A percentile compares a stretch with the other conserved stretches of the same genome.
These are phyloP conservation scores for Neurospora crassa DNA, from an alignment of 2,329 filamentous ascomycete species.

Conservation along the genomic window DNA sequence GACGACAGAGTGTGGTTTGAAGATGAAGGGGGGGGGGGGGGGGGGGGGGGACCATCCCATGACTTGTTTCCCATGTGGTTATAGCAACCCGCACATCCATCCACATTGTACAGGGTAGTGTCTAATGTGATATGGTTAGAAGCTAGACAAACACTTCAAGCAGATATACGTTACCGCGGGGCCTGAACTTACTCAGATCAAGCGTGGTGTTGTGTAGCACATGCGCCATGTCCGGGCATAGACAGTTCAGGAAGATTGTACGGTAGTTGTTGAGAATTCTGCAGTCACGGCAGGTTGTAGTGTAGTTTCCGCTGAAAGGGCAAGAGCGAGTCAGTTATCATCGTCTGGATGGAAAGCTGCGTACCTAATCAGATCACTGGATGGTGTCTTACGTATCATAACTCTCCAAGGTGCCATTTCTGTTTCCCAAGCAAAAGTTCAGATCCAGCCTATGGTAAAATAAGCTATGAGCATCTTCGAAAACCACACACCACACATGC, in stretches of 20 bases:
- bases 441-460: conserved; percentile 26
- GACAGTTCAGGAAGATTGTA: conserved; percentile 17
- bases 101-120: conserved; percentile 25
- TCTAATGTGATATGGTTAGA: conserved; percentile 18
- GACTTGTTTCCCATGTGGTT: conserved; percentile 27
- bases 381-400: conserved; percentile 10
- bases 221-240: conserved; percentile 11
- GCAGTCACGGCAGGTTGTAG: conserved; percentile 17
- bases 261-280: conserved; percentile 3
- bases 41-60: conserved; percentile 5
- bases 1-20: background rate
- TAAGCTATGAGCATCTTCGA: background rate
- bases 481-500: background rate
- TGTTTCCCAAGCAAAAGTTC: conserved; percentile 22
- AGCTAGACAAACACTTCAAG: background rate
- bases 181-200: conserved; percentile 18
- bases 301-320: conserved; percentile 16
- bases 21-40: background rate
- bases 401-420: conserved; percentile 15
- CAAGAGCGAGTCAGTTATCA: background rate
- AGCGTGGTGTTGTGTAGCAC: conserved; percentile 6
- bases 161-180: background rate
- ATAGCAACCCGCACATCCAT: conserved; percentile 31
- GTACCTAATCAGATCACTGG: background rate
- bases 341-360: background rate